phyloP scores from a whole-genome alignment of 2,329 filamentous ascomycete genomes.

The Sarocladiaceae sp. region DNA sequence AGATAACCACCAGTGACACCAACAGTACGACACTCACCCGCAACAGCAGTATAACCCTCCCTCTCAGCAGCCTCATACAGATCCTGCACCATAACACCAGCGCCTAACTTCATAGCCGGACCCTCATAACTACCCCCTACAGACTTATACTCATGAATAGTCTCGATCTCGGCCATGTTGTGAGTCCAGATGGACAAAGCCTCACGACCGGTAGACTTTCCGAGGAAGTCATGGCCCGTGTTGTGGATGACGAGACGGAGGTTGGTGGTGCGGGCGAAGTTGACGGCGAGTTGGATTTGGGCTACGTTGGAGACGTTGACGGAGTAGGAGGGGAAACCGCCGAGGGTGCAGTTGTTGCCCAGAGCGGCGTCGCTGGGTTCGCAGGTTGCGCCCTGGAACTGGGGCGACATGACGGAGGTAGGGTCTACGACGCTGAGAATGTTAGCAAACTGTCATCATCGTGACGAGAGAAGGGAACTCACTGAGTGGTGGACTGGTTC shows the following conservation, averaged over 20 bases:
- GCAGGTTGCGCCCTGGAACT: slow-evolving; percentile 35
- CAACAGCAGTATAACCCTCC: slow-evolving; percentile 6
- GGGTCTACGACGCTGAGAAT: slow-evolving; percentile 28
- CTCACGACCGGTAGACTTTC: slow-evolving; percentile 59
- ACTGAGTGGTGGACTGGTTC: slow-evolving; percentile 14
- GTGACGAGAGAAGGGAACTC: background rate
- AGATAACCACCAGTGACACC: slow-evolving; percentile 23
- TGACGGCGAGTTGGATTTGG: slow-evolving; percentile 41
- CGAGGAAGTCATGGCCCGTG: slow-evolving; percentile 51
- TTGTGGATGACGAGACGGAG: slow-evolving; percentile 48
- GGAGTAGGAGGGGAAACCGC: slow-evolving; percentile 37
- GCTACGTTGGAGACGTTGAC: slow-evolving; percentile 35
- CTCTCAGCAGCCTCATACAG: slow-evolving; percentile 7
- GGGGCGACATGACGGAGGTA: slow-evolving; percentile 34
- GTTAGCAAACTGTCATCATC: background rate
- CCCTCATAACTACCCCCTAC: slow-evolving; percentile 30
- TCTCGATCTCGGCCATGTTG: slow-evolving; percentile 38
- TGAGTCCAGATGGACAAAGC: slow-evolving; percentile 55
- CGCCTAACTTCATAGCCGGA: slow-evolving; percentile 26
- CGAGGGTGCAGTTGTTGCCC: slow-evolving; percentile 29
- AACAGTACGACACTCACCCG: slow-evolving; percentile 17
- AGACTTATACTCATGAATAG: slow-evolving; percentile 18
- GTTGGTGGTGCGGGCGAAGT: slow-evolving; percentile 40
- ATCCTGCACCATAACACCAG: slow-evolving; percentile 6
- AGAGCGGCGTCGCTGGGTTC: slow-evolving; percentile 23